phyloP scores from a whole-genome alignment of 164 flowering plant species.

The Brasenia schreberi region DNA sequence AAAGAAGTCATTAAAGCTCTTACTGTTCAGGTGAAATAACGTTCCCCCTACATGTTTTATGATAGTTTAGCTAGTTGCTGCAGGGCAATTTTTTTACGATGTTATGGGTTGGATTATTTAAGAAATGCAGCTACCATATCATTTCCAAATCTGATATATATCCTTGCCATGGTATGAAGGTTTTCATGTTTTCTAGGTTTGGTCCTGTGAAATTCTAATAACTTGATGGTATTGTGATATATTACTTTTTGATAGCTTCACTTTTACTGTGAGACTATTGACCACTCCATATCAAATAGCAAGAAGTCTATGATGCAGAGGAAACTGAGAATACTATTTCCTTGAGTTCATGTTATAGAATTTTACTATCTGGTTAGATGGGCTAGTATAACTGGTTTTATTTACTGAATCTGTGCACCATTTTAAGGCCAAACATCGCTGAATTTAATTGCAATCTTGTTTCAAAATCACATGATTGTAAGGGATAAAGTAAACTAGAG shows the following conservation, averaged over 20 bases:
- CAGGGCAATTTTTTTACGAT: neutral
- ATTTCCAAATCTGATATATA: neutral
- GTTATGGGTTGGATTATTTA: neutral
- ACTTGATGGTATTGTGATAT: neutral
- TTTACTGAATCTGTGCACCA: too few species aligned
- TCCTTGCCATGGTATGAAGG: neutral
- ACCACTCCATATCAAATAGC: neutral
- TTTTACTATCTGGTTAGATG: too few species aligned
- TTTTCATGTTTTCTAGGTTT: neutral
- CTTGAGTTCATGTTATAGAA: too few species aligned
- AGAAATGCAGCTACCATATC: neutral
- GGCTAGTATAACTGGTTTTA: too few species aligned
- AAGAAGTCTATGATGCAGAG: neutral
- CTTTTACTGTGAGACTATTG: neutral
- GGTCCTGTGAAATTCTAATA: neutral
- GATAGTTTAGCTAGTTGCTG: neutral
- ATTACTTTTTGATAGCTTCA: neutral
- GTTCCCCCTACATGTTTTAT: neutral
- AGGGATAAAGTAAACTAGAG: too few species aligned
- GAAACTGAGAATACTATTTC: too few species aligned
- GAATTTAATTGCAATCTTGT: too few species aligned
- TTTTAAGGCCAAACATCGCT: too few species aligned
- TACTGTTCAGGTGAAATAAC: constrained; percentile 52
- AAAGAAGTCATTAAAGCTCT: constrained; percentile 78
- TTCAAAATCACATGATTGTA: too few species aligned